Percentiles rank a stretch among this genome's conserved stretches.
Conservation (phyloP, 768 basidiomycete genomes). For the Mycena leptocephala region DNA sequence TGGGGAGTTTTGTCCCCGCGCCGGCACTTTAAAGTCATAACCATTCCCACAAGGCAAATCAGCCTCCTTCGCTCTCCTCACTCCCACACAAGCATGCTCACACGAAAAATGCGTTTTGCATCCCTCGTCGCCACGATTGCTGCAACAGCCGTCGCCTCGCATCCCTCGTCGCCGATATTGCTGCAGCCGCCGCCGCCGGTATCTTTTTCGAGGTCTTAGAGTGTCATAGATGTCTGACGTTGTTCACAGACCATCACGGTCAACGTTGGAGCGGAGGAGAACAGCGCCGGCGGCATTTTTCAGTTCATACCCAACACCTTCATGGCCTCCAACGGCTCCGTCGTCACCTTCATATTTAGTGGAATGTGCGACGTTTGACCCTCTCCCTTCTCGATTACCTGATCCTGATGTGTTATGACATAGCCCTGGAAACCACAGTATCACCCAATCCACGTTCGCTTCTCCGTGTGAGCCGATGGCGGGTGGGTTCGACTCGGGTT, state of each 20-base stretch:
- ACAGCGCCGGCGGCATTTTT: slow-evolving; percentile 54
- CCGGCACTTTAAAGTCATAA: not conserved
- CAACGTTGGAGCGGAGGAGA: slow-evolving; percentile 53
- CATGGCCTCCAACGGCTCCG: slow-evolving; percentile 60
- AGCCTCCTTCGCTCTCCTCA: not conserved
- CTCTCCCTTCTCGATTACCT: not conserved
- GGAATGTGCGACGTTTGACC: slow-evolving; percentile 53
- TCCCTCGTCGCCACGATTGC: slow-evolving; percentile 6
- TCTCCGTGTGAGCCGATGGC: slow-evolving; percentile 60
- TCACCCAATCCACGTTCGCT: not conserved
- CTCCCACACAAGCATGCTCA: not conserved
- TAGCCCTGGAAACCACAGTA: slow-evolving; percentile 11
- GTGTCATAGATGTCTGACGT: not conserved
- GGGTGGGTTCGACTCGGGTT: slow-evolving; percentile 73
- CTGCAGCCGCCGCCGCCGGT: slow-evolving; percentile 25
- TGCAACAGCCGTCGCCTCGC: slow-evolving; percentile 22
- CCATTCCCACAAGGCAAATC: not conserved
- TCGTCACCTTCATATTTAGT: slow-evolving; percentile 66
- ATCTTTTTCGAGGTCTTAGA: not conserved
- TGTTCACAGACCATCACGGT: slow-evolving; percentile 35
- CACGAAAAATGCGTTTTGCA: slow-evolving; percentile 15
- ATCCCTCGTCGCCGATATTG: not conserved
- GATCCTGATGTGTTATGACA: not conserved
- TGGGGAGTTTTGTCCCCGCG: no score
- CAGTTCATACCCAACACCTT: slow-evolving; percentile 63